These are phyloP conservation scores for Elaeis guineensis DNA, from an alignment of 176 grass and related monocot species.

Conservation along the genomic window DNA sequence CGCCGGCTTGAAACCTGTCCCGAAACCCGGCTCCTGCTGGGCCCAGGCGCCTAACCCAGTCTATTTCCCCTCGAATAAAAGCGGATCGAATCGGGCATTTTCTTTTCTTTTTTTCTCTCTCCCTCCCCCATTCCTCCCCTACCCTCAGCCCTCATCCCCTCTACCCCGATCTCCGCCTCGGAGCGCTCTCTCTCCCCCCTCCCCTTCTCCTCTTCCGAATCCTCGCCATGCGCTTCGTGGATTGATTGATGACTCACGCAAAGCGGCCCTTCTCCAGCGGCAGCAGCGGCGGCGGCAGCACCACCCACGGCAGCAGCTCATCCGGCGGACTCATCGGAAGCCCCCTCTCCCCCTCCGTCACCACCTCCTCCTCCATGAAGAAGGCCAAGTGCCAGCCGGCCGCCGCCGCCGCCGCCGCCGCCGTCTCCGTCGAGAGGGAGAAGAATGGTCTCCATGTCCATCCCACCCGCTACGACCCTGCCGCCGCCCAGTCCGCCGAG, in stretches of 20 bases:
- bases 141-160: not conserved
- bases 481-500: conserved; percentile 21
- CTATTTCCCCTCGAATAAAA: no score
- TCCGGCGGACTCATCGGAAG: not conserved
- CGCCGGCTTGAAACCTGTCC: no score
- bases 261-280: conserved; percentile 22
- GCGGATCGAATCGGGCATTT: no score
- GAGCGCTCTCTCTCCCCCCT: no score
- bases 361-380: conserved; percentile 12
- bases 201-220: no score
- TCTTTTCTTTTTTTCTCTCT: no score
- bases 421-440: conserved; percentile 2
- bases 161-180: not conserved
- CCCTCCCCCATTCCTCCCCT: not conserved
- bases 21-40: no score
- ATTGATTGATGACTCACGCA: conserved; percentile 21
- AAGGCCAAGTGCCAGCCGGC: no score
- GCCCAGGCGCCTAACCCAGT: no score
- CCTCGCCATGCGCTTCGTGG: conserved; percentile 1
- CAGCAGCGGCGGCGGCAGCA: conserved; percentile 20
- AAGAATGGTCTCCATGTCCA: conserved; percentile 15
- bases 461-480: conserved; percentile 14
- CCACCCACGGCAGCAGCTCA: not conserved
- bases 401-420: conserved; percentile 11
- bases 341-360: conserved; percentile 7